These are phyloP conservation scores for Coniosporium apollinis DNA, from an alignment of 495 filamentous ascomycete genomes.

Conservation along the genomic window DNA sequence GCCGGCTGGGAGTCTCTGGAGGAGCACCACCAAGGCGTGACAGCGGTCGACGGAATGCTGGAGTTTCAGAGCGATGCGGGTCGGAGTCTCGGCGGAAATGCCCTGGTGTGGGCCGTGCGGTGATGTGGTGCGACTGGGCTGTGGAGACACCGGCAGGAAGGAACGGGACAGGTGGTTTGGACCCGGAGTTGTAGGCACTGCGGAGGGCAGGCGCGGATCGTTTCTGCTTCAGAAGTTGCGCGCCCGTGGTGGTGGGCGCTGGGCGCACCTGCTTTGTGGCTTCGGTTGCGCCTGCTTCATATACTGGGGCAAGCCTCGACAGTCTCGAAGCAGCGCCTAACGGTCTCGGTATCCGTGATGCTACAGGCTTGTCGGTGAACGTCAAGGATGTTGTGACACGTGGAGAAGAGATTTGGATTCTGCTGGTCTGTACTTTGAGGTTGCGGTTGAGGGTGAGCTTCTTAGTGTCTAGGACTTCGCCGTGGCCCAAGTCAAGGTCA, in stretches of 20 bases:
- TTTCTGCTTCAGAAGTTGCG: constrained; percentile 66
- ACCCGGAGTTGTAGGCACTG: constrained; percentile 22
- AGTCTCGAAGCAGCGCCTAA: constrained; percentile 44
- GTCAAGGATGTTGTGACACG: constrained; percentile 69
- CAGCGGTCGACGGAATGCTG: too few species aligned
- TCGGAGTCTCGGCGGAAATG: constrained; percentile 56
- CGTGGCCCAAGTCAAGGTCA: constrained; percentile 74
- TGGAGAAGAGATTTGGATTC: constrained; percentile 27
- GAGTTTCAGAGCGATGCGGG: constrained; percentile 29
- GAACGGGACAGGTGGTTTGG: constrained; percentile 51
- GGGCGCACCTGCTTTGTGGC: constrained; percentile 51
- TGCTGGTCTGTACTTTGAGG: constrained; percentile 60
- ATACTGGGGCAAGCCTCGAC: constrained; percentile 83
- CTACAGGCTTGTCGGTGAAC: constrained; percentile 58
- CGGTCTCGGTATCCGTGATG: constrained; percentile 32
- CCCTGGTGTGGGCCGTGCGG: constrained; percentile 8
- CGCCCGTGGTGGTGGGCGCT: constrained; percentile 52
- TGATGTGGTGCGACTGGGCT: constrained; percentile 63
- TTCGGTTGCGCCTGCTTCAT: constrained; percentile 64
- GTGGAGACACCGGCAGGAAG: constrained; percentile 60
- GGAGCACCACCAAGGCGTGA: constrained; percentile 33
- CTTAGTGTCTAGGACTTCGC: constrained; percentile 57
- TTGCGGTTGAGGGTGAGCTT: constrained; percentile 87
- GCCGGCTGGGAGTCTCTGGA: constrained; percentile 27
- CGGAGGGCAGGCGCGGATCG: constrained; percentile 75